Percentiles rank a stretch among this genome's conserved stretches.
Evolutionary conservation across 2,329 filamentous ascomycete species (phyloP).

Genomic region (Tolypocladium cylindrosporum): DNA sequence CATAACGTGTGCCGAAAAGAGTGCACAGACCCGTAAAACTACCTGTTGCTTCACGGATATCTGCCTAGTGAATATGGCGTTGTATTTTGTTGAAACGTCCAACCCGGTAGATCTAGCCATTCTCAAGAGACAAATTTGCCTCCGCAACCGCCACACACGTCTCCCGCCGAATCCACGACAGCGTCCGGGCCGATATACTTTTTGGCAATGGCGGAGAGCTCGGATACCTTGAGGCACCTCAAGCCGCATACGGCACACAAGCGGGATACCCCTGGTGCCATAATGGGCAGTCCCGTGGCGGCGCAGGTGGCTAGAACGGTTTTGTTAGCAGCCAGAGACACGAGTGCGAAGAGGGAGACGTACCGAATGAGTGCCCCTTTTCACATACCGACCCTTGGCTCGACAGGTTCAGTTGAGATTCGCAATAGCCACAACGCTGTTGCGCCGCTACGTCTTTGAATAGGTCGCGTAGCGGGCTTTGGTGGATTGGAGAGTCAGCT

Average conservation of each 20-base stretch:
- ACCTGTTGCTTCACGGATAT: no score
- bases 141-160: slow-evolving; percentile 29
- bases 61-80: no score
- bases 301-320: slow-evolving; percentile 37
- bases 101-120: background rate
- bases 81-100: no score
- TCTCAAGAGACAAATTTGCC: slow-evolving; percentile 29
- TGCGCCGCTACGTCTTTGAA: slow-evolving; percentile 24
- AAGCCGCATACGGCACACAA: slow-evolving; percentile 45
- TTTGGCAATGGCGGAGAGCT: slow-evolving; percentile 25
- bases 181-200: slow-evolving; percentile 17
- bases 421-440: slow-evolving; percentile 40
- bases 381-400: slow-evolving; percentile 27
- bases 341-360: slow-evolving; percentile 5
- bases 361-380: slow-evolving; percentile 30
- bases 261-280: slow-evolving; percentile 41
- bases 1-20: no score
- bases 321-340: background rate
- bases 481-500: slow-evolving; percentile 3
- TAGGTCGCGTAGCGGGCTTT: slow-evolving; percentile 22
- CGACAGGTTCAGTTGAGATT: slow-evolving; percentile 19
- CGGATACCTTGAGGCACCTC: slow-evolving; percentile 35
- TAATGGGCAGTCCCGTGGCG: slow-evolving; percentile 42
- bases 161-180: slow-evolving; percentile 18
- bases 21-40: no score